Base-by-base conservation (phyloP, 2,329 filamentous ascomycete genomes). In the Macrophomina pseudophaseolina region DNA sequence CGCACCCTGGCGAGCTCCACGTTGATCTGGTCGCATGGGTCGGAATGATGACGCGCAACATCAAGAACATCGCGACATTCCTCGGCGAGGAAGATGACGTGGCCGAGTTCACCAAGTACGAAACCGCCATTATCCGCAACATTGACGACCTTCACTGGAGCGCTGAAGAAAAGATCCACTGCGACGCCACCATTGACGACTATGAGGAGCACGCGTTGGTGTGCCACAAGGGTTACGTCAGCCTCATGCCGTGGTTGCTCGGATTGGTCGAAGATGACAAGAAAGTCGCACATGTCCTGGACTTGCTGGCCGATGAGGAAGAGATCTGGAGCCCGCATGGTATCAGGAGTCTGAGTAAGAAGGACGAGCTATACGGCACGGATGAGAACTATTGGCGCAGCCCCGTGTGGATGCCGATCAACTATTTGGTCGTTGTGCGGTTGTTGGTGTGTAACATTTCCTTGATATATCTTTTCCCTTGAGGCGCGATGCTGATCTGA, bases 341-440 rank as follows among this genome's bases (percentile, higher is more conserved):
- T n/a, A 87, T 99, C 69, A 87, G 94, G 68, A 97, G 93, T 79
- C 79, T 99, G 78, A 97, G 93, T 80, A 91, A 90, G 80, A 88
- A 88, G 72, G 91, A 94, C 74, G 84, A 90, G 73, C 87, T 93
- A 68, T 98, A 97, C 78, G 93, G 90, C 48, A 97, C 93, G 0
- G 92, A 85, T 1, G 95, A 99, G 82, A 97, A 99, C 79, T 99
- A 99, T 83, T 99, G 94, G 94, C 87, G 93, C 69, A 92, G 92
- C 71, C 93, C 94, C 0, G 85, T 97, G 16, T 97, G 94, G 94
- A 91, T 97, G 76, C 94, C 94, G 75, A 93, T 97, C 72, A 97
- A 97, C 80, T 97, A 97, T 77, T 82, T 97, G 72, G 89, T 91
- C 42, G 81, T 97, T 60, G 87, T 88, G 71, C 88, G 92, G 76